Base-by-base conservation (phyloP, 2,329 filamentous ascomycete species). In the Epichloe festucae region DNA sequence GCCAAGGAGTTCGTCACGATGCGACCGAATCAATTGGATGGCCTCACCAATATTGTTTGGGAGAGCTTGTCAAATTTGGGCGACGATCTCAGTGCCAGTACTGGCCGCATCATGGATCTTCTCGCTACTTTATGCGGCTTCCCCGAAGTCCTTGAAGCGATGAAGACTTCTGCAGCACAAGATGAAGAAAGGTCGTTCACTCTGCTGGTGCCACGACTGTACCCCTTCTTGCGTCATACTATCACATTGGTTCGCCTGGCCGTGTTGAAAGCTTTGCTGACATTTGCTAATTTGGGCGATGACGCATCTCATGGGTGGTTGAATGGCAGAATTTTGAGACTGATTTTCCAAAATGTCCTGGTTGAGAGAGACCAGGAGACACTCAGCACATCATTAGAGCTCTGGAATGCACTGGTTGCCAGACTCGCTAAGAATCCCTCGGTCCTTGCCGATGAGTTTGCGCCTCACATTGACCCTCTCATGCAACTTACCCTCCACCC, bases 41-140 rank as follows among this genome's bases (percentile, higher is more conserved):
- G 79, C 34, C 79, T 98, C 40, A 95, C 96, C 66, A 85, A 87
- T 63, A 95, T 97, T 53, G 90, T 98, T 31, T 98, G 93, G 93
- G 87, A 95, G 62, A 97, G 93, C 70, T 74, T 98, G 23, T 95
- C 91, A 3, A 94, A 95, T 64, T 74, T 98, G n/a, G 90, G 91
- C 57, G 93, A 98, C 64, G 93, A 98, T 63, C 76, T 98, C 17
- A 97, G 90, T 65, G 93, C 93, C 4, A 97, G 93, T 65, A 98
- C 94, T 10, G 93, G 93, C 46, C 94, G 89, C 52, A 95, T 98
- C 51, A 98, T 98, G 94, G 94, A 98, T 66, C 78, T 98, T 41
- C 76, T 98, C 17, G 93, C 94, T 14, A 97, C 93, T 54, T 80
- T 98, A 2, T 98, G 93, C 71, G 86, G 89, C 56, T 98, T 96